Conservation (phyloP, 2,329 filamentous ascomycete species). For the Biscogniauxia marginata region DNA sequence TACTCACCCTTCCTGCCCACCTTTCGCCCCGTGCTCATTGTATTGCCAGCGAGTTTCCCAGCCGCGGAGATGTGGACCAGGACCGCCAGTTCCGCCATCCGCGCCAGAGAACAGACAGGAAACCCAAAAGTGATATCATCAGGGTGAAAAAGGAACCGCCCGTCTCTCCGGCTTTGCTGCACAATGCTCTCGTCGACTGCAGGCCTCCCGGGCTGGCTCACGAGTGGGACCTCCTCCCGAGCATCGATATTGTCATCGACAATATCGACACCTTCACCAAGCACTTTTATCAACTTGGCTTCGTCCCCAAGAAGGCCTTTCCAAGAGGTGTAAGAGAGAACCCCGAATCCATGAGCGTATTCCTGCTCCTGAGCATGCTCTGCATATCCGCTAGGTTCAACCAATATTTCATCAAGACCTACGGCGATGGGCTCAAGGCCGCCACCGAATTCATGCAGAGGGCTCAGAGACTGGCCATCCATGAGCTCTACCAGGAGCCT, state of each 20-base stretch:
- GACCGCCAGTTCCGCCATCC: constrained; percentile 58
- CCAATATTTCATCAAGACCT: constrained; percentile 45
- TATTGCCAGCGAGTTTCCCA: constrained; percentile 46
- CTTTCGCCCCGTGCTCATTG: constrained; percentile 4
- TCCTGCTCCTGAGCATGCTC: constrained; percentile 54
- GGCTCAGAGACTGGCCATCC: constrained; percentile 46
- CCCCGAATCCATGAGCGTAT: constrained; percentile 49
- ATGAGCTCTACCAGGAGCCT: constrained; percentile 51
- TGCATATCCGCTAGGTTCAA: constrained; percentile 57
- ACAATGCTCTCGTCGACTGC: constrained; percentile 27
- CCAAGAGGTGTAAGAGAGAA: constrained; percentile 46
- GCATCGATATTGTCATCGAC: constrained; percentile 49
- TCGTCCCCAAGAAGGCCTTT: constrained; percentile 55
- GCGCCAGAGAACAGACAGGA: constrained; percentile 48
- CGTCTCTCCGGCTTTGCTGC: constrained; percentile 18
- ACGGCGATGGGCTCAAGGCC: constrained; percentile 50
- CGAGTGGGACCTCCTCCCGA: constrained; percentile 51
- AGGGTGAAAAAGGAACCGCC: constrained; percentile 29
- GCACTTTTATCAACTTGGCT: constrained; percentile 60
- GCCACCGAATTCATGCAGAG: constrained; percentile 54
- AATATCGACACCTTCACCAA: constrained; percentile 52
- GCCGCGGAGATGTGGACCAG: constrained; percentile 51
- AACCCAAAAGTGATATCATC: constrained; percentile 31
- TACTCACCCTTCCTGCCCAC: constrained; percentile 4
- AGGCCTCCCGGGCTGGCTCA: constrained; percentile 38